Percentiles rank a stretch among this genome's conserved stretches.
Conservation (phyloP, 192 early-diverging fungal species). For the Backusella macrospora region DNA sequence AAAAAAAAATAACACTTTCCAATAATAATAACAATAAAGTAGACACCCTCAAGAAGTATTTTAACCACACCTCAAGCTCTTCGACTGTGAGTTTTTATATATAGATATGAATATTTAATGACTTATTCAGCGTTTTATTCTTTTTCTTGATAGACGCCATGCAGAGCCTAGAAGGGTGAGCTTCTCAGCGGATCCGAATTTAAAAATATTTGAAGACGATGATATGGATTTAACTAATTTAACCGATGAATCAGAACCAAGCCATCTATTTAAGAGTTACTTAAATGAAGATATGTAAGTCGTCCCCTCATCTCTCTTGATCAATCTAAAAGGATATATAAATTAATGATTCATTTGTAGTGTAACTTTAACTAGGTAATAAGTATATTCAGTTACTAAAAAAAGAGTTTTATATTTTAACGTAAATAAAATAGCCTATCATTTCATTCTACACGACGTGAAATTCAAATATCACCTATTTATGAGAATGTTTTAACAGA, state of each 20-base stretch:
- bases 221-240: neutral
- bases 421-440: too few relatives aligned
- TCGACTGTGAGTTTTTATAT: neutral
- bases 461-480: neutral
- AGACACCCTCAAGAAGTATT: neutral
- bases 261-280: neutral
- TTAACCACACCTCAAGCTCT: neutral
- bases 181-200: neutral
- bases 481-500: neutral
- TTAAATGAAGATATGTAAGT: neutral
- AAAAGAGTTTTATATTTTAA: too few relatives aligned
- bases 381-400: too few relatives aligned
- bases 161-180: slow-evolving; percentile 3
- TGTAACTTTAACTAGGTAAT: too few relatives aligned
- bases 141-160: neutral
- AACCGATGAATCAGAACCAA: neutral
- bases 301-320: too few relatives aligned
- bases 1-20: too few relatives aligned
- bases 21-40: neutral
- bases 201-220: neutral
- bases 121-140: neutral
- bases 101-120: neutral
- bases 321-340: too few relatives aligned
- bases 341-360: too few relatives aligned
- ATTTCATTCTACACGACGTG: neutral